Evolutionary conservation across 768 basidiomycete genomes (phyloP).

Genomic region (Russula earlei): DNA sequence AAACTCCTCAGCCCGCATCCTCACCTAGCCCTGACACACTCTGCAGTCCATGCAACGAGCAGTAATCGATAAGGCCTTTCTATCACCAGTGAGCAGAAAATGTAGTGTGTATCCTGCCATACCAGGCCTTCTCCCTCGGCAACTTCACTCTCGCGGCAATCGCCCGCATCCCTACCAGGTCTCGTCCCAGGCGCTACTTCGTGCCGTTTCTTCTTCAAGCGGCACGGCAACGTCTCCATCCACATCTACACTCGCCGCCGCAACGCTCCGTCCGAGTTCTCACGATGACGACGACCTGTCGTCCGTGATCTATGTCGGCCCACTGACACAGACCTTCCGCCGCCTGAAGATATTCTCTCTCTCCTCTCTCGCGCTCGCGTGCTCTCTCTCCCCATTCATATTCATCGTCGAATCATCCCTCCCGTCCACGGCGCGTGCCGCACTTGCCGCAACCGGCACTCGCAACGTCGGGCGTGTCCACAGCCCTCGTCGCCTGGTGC

Average conservation of each 20-base stretch:
- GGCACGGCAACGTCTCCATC: not conserved
- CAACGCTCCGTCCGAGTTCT: constrained; percentile 16
- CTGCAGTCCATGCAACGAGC: not conserved
- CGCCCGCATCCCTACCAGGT: not conserved
- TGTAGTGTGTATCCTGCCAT: not conserved
- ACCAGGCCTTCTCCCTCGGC: not conserved
- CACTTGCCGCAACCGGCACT: constrained; percentile 62
- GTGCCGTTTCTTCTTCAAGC: not conserved
- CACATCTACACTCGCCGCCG: not conserved
- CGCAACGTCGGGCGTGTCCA: constrained; percentile 63
- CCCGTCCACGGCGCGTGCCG: constrained; percentile 56
- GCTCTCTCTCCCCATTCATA: constrained; percentile 66
- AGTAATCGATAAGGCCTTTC: not conserved
- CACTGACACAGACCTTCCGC: constrained; percentile 61
- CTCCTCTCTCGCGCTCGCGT: constrained; percentile 61
- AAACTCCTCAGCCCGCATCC: not conserved
- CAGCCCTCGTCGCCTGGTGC: constrained; percentile 62
- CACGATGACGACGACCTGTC: constrained; percentile 22
- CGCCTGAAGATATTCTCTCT: constrained; percentile 78
- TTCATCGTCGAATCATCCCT: constrained; percentile 73
- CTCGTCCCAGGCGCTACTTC: not conserved
- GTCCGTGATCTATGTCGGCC: constrained; percentile 50
- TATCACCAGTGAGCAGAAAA: not conserved
- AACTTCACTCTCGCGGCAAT: not conserved
- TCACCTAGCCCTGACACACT: not conserved